Evolutionary conservation across 2,329 filamentous ascomycete genomes (phyloP).

Genomic region (Leptographium galeiforme): DNA sequence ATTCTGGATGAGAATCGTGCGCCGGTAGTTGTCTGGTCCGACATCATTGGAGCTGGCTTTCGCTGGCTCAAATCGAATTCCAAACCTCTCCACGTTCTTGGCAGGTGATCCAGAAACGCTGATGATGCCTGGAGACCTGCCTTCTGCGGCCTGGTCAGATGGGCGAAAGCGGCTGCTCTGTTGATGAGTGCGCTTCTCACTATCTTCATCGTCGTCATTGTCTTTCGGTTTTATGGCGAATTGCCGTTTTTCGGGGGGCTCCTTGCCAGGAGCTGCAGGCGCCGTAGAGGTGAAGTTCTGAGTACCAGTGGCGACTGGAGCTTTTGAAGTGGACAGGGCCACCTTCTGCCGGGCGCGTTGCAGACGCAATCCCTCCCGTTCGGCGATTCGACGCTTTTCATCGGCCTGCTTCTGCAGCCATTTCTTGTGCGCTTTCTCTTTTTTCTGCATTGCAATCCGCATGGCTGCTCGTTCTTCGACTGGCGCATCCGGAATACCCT

Average conservation of each 20-base stretch:
- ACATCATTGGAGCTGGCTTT: neutral
- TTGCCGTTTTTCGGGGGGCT: neutral
- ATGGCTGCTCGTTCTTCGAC: constrained; percentile 2
- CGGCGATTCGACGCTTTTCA: constrained; percentile 5
- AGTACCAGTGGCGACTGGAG: neutral
- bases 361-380: constrained; percentile 3
- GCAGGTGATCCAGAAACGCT: neutral
- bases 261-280: neutral
- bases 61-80: constrained; percentile 4
- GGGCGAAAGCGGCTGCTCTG: neutral
- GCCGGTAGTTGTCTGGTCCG: neutral
- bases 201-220: neutral
- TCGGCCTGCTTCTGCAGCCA: neutral
- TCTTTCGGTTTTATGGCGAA: neutral
- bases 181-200: neutral
- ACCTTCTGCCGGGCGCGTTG: neutral
- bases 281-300: neutral
- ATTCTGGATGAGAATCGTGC: constrained; percentile 8
- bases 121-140: constrained; percentile 2
- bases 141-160: constrained; percentile 2
- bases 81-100: constrained; percentile 4
- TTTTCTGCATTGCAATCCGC: constrained; percentile 3
- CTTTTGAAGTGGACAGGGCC: neutral
- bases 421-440: neutral
- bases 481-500: constrained; percentile 9